A percentile compares a stretch with the other conserved stretches of the same genome.
These are phyloP conservation scores for Tritrichomonas foetus DNA, from an alignment of 208 protist genomes.

Conservation along the genomic window DNA sequence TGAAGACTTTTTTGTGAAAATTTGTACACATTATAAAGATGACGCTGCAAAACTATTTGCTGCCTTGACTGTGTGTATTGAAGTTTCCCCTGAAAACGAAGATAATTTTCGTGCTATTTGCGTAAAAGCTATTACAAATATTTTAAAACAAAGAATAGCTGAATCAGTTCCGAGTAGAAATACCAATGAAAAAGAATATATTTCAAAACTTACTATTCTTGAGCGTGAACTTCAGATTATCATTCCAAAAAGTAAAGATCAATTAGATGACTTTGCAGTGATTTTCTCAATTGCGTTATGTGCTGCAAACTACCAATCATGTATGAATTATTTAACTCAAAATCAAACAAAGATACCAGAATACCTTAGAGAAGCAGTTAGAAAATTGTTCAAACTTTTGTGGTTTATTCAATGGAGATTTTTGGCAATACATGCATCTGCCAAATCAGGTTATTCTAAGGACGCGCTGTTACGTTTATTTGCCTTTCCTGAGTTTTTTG, in stretches of 20 bases:
- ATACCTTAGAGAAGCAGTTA: not conserved
- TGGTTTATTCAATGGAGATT: not conserved
- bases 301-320: not conserved
- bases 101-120: not conserved
- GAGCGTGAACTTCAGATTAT: conserved; percentile 2
- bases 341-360: not conserved
- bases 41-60: not conserved
- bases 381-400: not conserved
- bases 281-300: not conserved
- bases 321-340: not conserved
- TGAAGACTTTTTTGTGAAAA: not conserved
- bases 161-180: not conserved
- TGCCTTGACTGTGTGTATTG: not conserved
- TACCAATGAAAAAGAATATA: not conserved
- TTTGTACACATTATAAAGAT: not conserved
- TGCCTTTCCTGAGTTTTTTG: not conserved
- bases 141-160: not conserved
- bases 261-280: not conserved
- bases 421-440: not conserved
- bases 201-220: not conserved
- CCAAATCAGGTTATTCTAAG: not conserved
- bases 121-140: not conserved
- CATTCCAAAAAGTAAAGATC: not conserved
- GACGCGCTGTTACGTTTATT: not conserved
- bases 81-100: not conserved